Percentiles rank a stretch among this genome's conserved stretches.
phyloP scores from a whole-genome alignment of 2,329 filamentous ascomycete genomes.

The Diaporthe humulicola region DNA sequence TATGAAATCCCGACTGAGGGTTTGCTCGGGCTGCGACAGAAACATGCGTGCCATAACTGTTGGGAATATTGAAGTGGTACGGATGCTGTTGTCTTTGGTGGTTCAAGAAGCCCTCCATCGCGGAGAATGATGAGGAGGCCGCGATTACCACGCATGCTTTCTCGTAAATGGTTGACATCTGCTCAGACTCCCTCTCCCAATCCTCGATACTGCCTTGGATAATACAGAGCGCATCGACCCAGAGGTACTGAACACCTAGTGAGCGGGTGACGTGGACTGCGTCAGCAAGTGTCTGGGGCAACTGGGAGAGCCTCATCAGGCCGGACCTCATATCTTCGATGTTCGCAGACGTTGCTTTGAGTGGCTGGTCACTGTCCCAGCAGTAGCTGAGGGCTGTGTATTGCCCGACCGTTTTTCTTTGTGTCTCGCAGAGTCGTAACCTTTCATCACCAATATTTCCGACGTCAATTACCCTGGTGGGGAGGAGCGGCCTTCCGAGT shows the following conservation, averaged over 20 bases:
- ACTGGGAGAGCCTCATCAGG: not conserved
- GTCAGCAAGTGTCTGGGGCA: not conserved
- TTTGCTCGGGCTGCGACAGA: not conserved
- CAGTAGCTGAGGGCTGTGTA: conserved; percentile 23
- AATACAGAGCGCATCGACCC: not conserved
- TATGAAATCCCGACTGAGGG: not conserved
- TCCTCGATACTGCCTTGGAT: not conserved
- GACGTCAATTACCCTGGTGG: not conserved
- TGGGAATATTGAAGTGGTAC: not conserved
- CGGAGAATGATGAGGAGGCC: not conserved
- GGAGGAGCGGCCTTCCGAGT: not conserved
- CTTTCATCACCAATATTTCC: no score
- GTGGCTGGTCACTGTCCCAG: not conserved
- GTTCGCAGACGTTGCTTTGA: not conserved
- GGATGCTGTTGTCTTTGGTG: not conserved
- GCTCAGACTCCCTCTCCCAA: not conserved
- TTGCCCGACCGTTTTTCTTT: not conserved
- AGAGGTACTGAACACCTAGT: not conserved
- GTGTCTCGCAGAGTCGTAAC: not conserved
- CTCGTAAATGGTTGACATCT: not conserved
- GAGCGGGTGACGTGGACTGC: not conserved
- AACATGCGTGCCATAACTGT: not conserved
- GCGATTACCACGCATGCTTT: not conserved
- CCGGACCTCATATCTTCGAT: not conserved
- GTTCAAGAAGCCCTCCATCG: not conserved